Conservation (phyloP, 208 protist species). For the Trypanosoma conorhini region DNA sequence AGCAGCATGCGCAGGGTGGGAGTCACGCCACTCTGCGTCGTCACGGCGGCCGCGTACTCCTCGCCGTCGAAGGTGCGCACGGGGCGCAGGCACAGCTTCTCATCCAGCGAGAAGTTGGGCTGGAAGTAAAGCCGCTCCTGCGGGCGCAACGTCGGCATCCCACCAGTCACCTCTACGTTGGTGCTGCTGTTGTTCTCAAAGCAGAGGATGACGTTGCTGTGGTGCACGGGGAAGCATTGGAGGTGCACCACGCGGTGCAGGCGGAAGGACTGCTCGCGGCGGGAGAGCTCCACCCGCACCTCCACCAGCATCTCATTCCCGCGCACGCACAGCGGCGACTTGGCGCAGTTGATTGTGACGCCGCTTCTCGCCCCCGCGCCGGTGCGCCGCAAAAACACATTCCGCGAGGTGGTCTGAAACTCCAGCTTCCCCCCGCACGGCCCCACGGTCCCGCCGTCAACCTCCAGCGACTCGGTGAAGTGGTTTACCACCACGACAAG, state of each 20-base stretch:
- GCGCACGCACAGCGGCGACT: constrained; percentile 61
- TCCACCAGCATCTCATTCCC: constrained; percentile 55
- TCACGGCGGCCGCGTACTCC: constrained; percentile 29
- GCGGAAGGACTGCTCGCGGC: constrained; percentile 32
- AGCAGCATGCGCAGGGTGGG: constrained; percentile 51
- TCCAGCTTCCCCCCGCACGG: constrained; percentile 46
- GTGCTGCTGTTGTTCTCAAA: constrained; percentile 71
- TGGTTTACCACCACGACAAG: constrained; percentile 57
- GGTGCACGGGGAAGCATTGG: constrained; percentile 68
- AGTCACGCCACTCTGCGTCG: constrained; percentile 20
- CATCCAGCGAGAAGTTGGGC: constrained; percentile 39
- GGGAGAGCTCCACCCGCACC: constrained; percentile 38
- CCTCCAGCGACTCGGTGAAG: constrained; percentile 36
- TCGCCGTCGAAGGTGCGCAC: constrained; percentile 10
- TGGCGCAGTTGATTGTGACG: constrained; percentile 49
- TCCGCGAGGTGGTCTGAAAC: constrained; percentile 35
- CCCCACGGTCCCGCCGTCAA: constrained; percentile 31
- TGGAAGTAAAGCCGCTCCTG: constrained; percentile 63
- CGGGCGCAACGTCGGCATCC: constrained; percentile 21
- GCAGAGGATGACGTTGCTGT: constrained; percentile 62
- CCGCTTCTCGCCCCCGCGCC: constrained; percentile 21
- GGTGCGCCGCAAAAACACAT: constrained; percentile 31
- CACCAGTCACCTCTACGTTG: constrained; percentile 34
- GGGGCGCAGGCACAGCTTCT: constrained; percentile 50
- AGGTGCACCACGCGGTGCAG: constrained; percentile 60